Evolutionary conservation across 768 basidiomycete genomes (phyloP).

Genomic region (Strobilomyces confusus): DNA sequence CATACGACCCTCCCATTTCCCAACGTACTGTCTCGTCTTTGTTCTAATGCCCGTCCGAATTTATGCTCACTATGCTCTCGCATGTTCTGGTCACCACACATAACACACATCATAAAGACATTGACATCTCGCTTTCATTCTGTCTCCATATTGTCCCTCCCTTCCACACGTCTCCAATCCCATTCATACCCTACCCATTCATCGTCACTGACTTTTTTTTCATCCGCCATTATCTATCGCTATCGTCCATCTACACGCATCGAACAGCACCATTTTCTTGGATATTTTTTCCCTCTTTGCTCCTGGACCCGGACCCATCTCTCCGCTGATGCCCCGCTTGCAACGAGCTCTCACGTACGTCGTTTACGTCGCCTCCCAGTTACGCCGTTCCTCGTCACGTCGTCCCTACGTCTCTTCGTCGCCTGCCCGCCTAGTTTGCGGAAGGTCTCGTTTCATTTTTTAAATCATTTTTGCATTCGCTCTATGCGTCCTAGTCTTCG

Average conservation of each 20-base stretch:
- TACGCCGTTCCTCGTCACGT: conserved; percentile 20
- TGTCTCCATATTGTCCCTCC: conserved; percentile 26
- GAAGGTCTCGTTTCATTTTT: neutral
- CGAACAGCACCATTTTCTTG: conserved; percentile 4
- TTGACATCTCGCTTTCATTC: conserved; percentile 11
- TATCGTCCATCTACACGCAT: conserved; percentile 25
- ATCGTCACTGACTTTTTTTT: conserved; percentile 22
- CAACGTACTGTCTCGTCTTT: conserved; percentile 1
- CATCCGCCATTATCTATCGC: conserved; percentile 26
- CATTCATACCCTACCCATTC: conserved; percentile 12
- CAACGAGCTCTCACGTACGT: conserved; percentile 12
- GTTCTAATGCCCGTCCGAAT: conserved; percentile 14
- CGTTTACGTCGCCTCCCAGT: conserved; percentile 15
- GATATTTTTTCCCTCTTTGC: neutral
- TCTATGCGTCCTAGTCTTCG: neutral
- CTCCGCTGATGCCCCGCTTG: conserved; percentile 8
- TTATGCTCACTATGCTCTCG: conserved; percentile 16
- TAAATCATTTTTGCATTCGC: conserved; percentile 2
- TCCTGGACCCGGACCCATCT: neutral
- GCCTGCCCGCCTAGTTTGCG: conserved; percentile 7
- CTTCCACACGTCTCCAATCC: neutral
- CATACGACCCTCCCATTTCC: neutral
- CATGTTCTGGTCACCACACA: conserved; percentile 1
- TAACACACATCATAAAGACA: no score
- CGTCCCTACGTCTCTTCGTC: conserved; percentile 5